Evolutionary conservation across 805 yeast species (phyloP), one percentile per base, ranked within the genome.

Genomic region (Clavispora fructus): DNA sequence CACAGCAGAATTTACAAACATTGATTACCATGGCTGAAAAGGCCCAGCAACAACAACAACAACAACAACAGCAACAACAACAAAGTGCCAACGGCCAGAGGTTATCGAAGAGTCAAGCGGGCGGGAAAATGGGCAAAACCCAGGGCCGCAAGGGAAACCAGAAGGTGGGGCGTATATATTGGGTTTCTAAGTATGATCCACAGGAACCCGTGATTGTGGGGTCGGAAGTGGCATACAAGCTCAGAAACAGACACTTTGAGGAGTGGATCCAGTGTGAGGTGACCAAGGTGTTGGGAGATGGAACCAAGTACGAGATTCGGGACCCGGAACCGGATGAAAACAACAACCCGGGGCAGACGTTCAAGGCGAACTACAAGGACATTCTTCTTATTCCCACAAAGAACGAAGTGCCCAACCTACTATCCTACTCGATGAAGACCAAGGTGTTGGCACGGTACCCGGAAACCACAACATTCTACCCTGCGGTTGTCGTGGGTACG

Each of bases 261-360:
- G 98, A 92, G 61, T 94, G 99, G 99, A 89, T 94, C 55, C 96
- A 88, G 62, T 94, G 99, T 68, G 89, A 86, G 58, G 95, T 94
- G 13, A 78, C 83, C 26, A 82, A 79, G 54, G 81, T 92, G 3
- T 65, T 81, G n/a, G 79, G 80, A 1, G 96, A 88, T 53, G 92
- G 94, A 1, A 69, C 58, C 43, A 52, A 58, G 55, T 90, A 84
- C 61, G 98, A 94, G 65, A 91, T 94, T n/a, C 80, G 88, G 56
- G 99, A 94, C 63, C 97, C 98, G 0, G 99, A 94, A 59, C 98
- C 99, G 0, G 99, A 94, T 59, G 98, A 92, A 58, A 78, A 82
- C 55, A 87, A 86, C 51, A 88, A 91, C 47, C 86, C 91, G 4
- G 97, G 96, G 2, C 92, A 85, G 56, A 73, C 86, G 1, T 94